Evolutionary conservation across 2,329 filamentous ascomycete genomes (phyloP), one percentile per base, ranked within the genome.

Genomic region (Fonsecaea multimorphosa): DNA sequence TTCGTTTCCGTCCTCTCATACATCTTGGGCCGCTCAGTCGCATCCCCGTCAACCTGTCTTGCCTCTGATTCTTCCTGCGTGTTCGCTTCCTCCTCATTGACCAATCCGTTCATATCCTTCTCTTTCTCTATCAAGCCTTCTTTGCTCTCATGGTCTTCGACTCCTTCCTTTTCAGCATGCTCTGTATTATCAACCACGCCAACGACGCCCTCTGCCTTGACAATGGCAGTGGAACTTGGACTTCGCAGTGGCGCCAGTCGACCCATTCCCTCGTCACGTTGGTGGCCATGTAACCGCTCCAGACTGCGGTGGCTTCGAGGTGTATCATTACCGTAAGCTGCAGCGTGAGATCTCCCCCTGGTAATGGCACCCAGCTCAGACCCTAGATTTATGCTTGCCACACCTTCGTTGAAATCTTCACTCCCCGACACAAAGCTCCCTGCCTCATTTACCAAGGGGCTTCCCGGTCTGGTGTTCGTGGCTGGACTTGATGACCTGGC

Each of bases 221-320:
- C 61, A 7, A 73, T 62, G 3, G 71, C 71, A 27, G 57, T 70
- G n/a, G 70, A 61, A 49, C 71, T 73, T 7, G 64, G 62, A 52
- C 64, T 73, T 49, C 70, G 31, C 3, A 72, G 34, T 4, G 61
- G 64, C 14, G 66, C 55, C 56, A 67, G 38, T 24, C 59, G 59
- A 5, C 54, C 64, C 69, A 67, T 70, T n/a, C 63, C 65, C 32
- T 67, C 65, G 40, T 66, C 65, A n/a, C 58, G 67, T 59, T 68
- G 67, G 49, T 68, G 64, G 24, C 68, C 69, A 14, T 63, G 65
- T 22, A 73, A 46, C 11, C 71, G 58, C 32, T 73, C 71, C 6
- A 73, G 38, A 52, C 71, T 73, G 29, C 64, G 61, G 16, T 69
- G 67, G 52, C 68, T 70, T 8, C 63, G 61, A 2, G 71, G 71